A percentile compares a stretch with the other conserved stretches of the same genome.
These are phyloP conservation scores for Castanea sativa DNA, from an alignment of 306 rosid genomes.

Conservation along the genomic window DNA sequence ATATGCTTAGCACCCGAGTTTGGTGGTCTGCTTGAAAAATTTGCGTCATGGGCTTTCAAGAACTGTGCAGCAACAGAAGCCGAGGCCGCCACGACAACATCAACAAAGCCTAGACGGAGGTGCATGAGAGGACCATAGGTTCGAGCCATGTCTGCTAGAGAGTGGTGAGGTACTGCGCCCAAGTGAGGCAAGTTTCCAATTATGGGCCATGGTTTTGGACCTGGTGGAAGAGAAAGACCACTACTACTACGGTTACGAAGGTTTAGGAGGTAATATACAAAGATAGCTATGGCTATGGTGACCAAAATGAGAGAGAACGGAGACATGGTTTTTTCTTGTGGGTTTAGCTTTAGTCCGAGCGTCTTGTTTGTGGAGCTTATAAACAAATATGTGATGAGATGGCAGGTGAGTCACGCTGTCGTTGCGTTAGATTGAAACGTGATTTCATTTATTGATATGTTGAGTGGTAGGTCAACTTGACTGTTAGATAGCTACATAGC, in stretches of 20 bases:
- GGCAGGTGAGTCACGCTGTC: no score
- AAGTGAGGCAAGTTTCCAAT: conserved; percentile 78
- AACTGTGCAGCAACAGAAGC: conserved; percentile 71
- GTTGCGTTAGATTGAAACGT: no score
- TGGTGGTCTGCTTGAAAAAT: conserved; percentile 81
- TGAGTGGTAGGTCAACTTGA: no score
- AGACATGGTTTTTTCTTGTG: conserved; percentile 23
- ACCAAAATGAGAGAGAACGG: conserved; percentile 2
- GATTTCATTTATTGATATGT: no score
- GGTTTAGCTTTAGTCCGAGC: no score
- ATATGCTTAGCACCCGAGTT: conserved; percentile 69
- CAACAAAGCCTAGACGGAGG: conserved; percentile 62
- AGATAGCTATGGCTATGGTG: conserved; percentile 13
- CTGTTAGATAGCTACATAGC: no score
- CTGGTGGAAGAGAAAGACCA: conserved; percentile 55
- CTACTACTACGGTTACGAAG: not conserved
- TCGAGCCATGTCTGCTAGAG: conserved; percentile 55
- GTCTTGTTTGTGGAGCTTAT: no score
- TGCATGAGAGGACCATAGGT: conserved; percentile 69
- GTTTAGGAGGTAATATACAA: conserved; percentile 25
- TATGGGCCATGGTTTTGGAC: conserved; percentile 83
- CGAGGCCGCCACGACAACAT: conserved; percentile 71
- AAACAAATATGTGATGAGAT: no score
- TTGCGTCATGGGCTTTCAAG: conserved; percentile 61
- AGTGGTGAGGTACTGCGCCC: conserved; percentile 71